Evolutionary conservation across 306 rosid species (phyloP).

Genomic region (Pyrus communis): DNA sequence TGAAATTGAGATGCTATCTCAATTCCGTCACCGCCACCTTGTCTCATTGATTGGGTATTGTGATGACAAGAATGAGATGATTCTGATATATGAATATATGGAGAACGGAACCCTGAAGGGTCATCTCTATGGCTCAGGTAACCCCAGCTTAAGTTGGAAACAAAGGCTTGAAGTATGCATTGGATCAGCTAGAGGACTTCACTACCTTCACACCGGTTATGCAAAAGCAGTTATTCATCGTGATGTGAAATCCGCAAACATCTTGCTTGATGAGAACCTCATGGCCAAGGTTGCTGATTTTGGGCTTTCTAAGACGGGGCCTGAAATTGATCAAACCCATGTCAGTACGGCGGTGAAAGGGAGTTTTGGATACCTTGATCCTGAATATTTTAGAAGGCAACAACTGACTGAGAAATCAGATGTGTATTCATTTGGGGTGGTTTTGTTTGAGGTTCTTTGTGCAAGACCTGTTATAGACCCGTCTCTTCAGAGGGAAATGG

Average conservation of each 20-base stretch:
- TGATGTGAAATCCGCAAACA: constrained; percentile 83
- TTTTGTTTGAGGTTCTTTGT: constrained; percentile 74
- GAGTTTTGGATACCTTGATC: constrained; percentile 86
- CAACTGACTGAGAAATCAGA: constrained; percentile 86
- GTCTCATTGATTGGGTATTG: constrained; percentile 87
- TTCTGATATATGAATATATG: constrained; percentile 83
- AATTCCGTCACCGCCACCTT: constrained; percentile 88
- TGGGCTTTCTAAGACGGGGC: constrained; percentile 77
- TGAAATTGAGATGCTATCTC: constrained; percentile 84
- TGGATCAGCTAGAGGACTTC: constrained; percentile 93
- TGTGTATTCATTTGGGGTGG: constrained; percentile 86
- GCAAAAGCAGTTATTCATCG: constrained; percentile 91
- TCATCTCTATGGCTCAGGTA: constrained; percentile 70
- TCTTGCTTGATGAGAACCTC: constrained; percentile 78
- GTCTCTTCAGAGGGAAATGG: constrained; percentile 76
- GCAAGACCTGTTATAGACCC: constrained; percentile 92
- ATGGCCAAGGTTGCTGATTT: constrained; percentile 96
- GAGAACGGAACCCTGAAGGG: constrained; percentile 83
- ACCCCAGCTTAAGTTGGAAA: constrained; percentile 77
- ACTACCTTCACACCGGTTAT: constrained; percentile 88
- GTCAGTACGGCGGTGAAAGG: constrained; percentile 89
- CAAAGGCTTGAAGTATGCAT: constrained; percentile 79
- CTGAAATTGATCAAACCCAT: constrained; percentile 80
- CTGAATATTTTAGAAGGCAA: constrained; percentile 82
- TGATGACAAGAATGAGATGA: constrained; percentile 87